These are phyloP conservation scores for Creolimax fragrantissima DNA, from an alignment of 78 protist genomes.

Conservation along the genomic window DNA sequence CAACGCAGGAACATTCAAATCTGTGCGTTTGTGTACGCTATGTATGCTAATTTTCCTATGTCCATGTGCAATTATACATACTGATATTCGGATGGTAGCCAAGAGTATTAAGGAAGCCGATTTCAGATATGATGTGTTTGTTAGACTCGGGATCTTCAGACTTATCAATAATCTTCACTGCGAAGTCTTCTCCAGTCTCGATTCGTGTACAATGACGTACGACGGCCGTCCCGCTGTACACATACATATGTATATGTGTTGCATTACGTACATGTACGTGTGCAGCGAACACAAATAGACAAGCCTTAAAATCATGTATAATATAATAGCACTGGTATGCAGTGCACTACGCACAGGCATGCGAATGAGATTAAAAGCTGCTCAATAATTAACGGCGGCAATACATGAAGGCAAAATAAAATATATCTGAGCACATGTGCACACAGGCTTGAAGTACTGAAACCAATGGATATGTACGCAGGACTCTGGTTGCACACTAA, in stretches of 20 bases:
- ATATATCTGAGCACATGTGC: background rate
- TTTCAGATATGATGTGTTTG: slow-evolving; percentile 1
- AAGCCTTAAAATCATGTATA: background rate
- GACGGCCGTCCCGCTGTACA: background rate
- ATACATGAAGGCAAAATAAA: background rate
- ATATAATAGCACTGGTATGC: background rate
- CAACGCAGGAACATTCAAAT: too few species aligned
- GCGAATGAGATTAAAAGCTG: too few species aligned
- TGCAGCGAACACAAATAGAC: background rate
- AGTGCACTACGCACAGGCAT: too few species aligned
- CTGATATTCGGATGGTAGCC: background rate
- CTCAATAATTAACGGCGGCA: too few species aligned
- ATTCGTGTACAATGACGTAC: slow-evolving; percentile 8
- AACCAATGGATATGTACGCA: background rate
- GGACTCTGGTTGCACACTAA: too few species aligned
- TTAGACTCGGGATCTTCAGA: background rate
- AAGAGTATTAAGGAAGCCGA: background rate
- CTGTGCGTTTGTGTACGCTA: too few species aligned
- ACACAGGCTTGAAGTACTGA: background rate
- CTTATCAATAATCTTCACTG: slow-evolving; percentile 41
- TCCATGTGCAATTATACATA: too few species aligned
- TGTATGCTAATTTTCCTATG: too few species aligned
- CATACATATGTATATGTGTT: background rate
- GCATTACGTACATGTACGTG: background rate
- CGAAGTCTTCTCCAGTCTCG: slow-evolving; percentile 24